phyloP scores from a whole-genome alignment of 768 basidiomycete genomes.

The Hortiboletus campestris region DNA sequence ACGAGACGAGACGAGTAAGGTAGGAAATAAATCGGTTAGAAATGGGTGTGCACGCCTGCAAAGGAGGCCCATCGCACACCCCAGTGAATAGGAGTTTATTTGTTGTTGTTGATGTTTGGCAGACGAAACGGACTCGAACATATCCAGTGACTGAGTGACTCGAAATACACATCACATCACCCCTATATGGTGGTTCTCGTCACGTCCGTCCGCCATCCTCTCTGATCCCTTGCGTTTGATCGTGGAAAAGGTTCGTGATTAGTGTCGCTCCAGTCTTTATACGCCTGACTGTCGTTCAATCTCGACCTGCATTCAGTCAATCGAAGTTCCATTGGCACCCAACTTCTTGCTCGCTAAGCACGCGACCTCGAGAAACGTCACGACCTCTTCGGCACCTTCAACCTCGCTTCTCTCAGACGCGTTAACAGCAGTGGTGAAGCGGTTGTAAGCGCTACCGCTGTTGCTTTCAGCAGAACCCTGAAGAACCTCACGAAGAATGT shows the following conservation, averaged over 20 bases:
- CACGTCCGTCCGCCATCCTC: conserved; percentile 23
- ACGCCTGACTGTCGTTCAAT: neutral
- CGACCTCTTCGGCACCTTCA: conserved; percentile 26
- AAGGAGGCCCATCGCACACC: no score
- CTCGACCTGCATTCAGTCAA: conserved; percentile 29
- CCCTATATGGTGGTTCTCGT: conserved; percentile 30
- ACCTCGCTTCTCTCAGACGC: conserved; percentile 34
- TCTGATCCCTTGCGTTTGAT: conserved; percentile 28
- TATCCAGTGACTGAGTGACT: conserved; percentile 42
- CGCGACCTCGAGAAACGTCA: conserved; percentile 30
- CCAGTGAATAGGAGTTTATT: no score
- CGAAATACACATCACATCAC: conserved; percentile 41
- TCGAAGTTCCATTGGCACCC: conserved; percentile 36
- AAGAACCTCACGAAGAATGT: conserved; percentile 23
- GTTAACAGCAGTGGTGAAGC: conserved; percentile 46
- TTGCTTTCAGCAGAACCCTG: conserved; percentile 35
- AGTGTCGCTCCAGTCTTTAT: neutral
- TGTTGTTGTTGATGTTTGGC: no score
- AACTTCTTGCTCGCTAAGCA: conserved; percentile 42
- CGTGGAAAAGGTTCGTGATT: conserved; percentile 35
- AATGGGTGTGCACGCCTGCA: no score
- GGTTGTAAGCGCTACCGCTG: conserved; percentile 37
- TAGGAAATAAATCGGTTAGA: no score
- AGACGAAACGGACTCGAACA: conserved; percentile 47
- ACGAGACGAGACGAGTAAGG: no score